These are phyloP conservation scores for Bruguiera parviflora DNA, from an alignment of 345 rosid genomes.

Conservation along the genomic window DNA sequence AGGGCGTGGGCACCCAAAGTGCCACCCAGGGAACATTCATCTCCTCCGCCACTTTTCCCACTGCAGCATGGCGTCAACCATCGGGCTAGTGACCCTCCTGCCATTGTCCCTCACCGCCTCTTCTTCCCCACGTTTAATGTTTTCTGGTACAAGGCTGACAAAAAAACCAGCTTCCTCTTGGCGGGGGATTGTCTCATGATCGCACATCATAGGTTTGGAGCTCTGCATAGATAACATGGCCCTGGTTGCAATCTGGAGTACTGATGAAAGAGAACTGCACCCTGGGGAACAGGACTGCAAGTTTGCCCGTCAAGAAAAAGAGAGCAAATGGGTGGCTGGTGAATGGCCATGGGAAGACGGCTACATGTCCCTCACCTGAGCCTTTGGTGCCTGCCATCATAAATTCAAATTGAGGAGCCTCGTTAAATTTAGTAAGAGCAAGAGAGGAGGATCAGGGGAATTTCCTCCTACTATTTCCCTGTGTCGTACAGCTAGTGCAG, in stretches of 20 bases:
- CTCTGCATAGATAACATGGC: background rate
- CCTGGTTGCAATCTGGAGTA: background rate
- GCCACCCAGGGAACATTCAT: slow-evolving; percentile 6
- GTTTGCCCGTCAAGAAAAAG: background rate
- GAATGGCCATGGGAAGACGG: background rate
- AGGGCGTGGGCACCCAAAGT: slow-evolving; percentile 1
- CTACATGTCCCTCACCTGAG: background rate
- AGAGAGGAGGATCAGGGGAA: too few species aligned
- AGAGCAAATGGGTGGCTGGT: background rate
- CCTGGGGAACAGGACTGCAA: slow-evolving; percentile 1
- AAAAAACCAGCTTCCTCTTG: too few species aligned
- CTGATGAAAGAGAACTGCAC: slow-evolving; percentile 2
- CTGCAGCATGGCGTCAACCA: background rate
- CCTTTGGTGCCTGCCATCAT: too few species aligned
- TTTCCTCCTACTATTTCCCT: too few species aligned
- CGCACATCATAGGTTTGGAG: background rate
- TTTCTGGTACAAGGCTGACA: background rate
- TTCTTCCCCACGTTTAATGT: background rate
- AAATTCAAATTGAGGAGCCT: too few species aligned
- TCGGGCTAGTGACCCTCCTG: background rate
- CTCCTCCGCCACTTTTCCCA: slow-evolving; percentile 1
- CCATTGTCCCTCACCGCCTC: background rate
- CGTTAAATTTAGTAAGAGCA: too few species aligned
- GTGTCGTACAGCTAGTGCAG: too few species aligned
- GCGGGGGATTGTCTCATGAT: background rate